Evolutionary conservation across 1,284 basidiomycete species (phyloP), one percentile per base, ranked within the genome.

Genomic region (Coniferiporia weirii): DNA sequence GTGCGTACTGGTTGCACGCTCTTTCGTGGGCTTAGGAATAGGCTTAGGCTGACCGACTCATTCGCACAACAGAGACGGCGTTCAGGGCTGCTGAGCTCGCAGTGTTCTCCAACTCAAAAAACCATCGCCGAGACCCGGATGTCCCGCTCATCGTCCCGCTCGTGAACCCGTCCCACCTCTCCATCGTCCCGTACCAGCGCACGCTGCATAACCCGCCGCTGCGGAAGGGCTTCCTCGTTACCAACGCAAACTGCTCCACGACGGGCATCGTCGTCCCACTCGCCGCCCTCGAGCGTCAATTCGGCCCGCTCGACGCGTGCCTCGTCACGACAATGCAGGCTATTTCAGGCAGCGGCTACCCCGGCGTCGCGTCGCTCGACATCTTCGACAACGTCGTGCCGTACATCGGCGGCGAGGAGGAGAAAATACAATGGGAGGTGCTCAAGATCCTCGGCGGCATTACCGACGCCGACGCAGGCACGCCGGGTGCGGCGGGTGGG

Each of bases 381-480:
- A 94, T 98, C 70, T 70, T 98, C 65, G 97, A 98, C 77, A 99
- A 99, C 75, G 81, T 99, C 70, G 90, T 99, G 1, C 96, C 96
- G 1, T 89, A 91, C 75, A 99, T 99, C 72, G 76, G 83, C 43
- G 93, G 95, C 44, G 96, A 99, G 71, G 96, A 99, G 71, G 96
- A 99, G 73, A 99, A 99, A 75, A 95, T 99, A 64, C 96, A 99
- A 73, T 98, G 94, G 95, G 96, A 99, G 76, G 89, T 92, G 13
- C 82, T 89, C 69, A 99, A 99, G 78, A 99, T 99, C 69, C 85
- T 99, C 27, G 97, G 97, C 36, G 91, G 87, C 1, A 67, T 97
- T 60, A 69, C 76, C 1, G 73, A 80, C 20, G 76, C 76, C 54
- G 83, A 85, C 59, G 75, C 76, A 36, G 80, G 78, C 8, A 52